Evolutionary conservation across 1,284 basidiomycete species (phyloP), one percentile per base, ranked within the genome.

Genomic region (Mycena citricolor): DNA sequence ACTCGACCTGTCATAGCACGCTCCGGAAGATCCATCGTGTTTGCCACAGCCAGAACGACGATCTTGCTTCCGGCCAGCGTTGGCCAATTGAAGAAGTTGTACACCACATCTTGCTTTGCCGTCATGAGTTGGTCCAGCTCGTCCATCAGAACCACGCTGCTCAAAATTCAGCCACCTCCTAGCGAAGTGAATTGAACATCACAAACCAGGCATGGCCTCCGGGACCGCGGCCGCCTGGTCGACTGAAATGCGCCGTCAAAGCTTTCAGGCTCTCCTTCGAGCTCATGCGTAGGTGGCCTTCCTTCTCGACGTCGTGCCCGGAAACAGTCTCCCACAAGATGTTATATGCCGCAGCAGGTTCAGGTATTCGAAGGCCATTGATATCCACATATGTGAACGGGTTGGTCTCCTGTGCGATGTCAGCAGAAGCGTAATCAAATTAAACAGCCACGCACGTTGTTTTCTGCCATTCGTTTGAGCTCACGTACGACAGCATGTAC

Each of bases 51-150:
- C 42, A 99, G 80, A 2, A 99, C 95, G 39, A 98, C 85, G 12
- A 99, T 76, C 59, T 89, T 87, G 42, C 89, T 91, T 12, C 83
- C 83, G 1, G 81, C 77, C 46, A 95, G 74, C 8, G 92, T 94
- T 1, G 95, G 97, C 95, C 97, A 99, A 63, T 98, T 98, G 77
- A 99, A 99, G 67, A 99, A 95, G 63, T 98, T 98, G 69, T 99
- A 99, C 30, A 99, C 90, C 2, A 99, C 95, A 55, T 98, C 94
- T 66, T 99, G 95, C 61, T 97, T 95, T 17, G 86, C 74, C 0
- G 95, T 98, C 52, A 99, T 83, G 24, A 99, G 77, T 63, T 98
- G 95, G 66, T 99, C 95, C 2, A 99, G 77, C 66, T 99, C 95
- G 62, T 99, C 95, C 90, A 99, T 97, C 19, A 99, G 72, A 4